Conservation (phyloP, 169 alveolate species). For the Plasmodium inui region DNA sequence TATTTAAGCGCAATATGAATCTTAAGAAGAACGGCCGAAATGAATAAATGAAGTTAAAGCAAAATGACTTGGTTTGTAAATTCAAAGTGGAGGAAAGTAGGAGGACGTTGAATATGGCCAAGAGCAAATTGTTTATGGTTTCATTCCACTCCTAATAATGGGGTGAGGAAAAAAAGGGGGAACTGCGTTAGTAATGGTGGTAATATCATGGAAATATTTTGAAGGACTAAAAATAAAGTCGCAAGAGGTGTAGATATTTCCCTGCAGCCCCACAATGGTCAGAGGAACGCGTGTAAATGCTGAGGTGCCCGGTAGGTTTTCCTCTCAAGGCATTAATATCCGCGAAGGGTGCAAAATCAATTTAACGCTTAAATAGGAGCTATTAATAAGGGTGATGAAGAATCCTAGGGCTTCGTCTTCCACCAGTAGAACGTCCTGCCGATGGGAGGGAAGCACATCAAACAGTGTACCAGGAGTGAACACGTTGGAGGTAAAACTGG, state of each 20-base stretch:
- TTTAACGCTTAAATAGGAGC: slow-evolving; percentile 63
- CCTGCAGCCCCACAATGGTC: neutral
- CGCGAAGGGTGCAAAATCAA: neutral
- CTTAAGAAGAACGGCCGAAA: slow-evolving; percentile 68
- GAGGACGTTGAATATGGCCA: slow-evolving; percentile 56
- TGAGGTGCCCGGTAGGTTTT: neutral
- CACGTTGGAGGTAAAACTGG: neutral
- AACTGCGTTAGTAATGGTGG: neutral
- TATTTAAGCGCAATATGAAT: slow-evolving; percentile 26
- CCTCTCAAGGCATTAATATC: neutral
- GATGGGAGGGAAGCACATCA: neutral
- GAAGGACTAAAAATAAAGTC: neutral
- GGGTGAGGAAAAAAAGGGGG: neutral
- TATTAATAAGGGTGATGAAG: slow-evolving; percentile 51
- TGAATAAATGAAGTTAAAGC: slow-evolving; percentile 59
- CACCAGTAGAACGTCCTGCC: slow-evolving; percentile 31
- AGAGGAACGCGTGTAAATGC: neutral
- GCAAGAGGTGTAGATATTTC: neutral
- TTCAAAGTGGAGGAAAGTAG: slow-evolving; percentile 51
- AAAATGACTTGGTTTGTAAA: slow-evolving; percentile 62
- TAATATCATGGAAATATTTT: neutral
- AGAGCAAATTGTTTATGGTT: slow-evolving; percentile 34
- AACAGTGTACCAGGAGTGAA: neutral
- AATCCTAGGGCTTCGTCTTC: slow-evolving; percentile 47
- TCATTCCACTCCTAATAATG: slow-evolving; percentile 66